Percentiles rank a stretch among this genome's conserved stretches.
Evolutionary conservation across 2,329 filamentous ascomycete genomes (phyloP).

Genomic region (Metarhizium anisopliae): DNA sequence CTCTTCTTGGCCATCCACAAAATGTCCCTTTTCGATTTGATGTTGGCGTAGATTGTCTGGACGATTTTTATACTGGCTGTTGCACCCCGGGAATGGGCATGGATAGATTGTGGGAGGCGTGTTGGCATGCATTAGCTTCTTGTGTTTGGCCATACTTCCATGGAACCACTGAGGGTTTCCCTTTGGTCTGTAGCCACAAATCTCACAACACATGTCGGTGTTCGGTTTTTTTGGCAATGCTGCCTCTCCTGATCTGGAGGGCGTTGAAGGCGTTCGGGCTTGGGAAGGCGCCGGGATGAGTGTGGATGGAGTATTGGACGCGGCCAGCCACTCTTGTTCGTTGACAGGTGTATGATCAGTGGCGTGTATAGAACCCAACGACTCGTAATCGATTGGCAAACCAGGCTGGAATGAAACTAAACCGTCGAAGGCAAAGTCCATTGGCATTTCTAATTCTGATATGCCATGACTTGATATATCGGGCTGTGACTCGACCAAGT

Average conservation of each 20-base stretch:
- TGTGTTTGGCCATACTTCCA: constrained; percentile 51
- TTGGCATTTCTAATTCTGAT: not conserved
- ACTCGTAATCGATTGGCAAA: not conserved
- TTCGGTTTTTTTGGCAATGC: constrained; percentile 20
- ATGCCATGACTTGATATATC: not conserved
- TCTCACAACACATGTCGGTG: constrained; percentile 36
- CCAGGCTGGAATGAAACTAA: not conserved
- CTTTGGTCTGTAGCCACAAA: constrained; percentile 47
- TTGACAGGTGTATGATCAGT: not conserved
- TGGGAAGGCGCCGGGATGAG: not conserved
- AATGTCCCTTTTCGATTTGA: constrained; percentile 47
- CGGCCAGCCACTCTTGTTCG: not conserved
- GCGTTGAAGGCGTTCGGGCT: not conserved
- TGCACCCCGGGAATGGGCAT: constrained; percentile 44
- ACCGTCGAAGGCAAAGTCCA: not conserved
- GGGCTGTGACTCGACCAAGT: not conserved
- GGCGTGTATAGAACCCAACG: not conserved
- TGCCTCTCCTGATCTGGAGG: not conserved
- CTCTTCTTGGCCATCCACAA: constrained; percentile 34
- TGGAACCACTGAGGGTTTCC: constrained; percentile 50
- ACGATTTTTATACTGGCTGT: constrained; percentile 46
- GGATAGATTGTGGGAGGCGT: constrained; percentile 41
- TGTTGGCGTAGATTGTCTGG: constrained; percentile 48
- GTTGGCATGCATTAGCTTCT: constrained; percentile 42
- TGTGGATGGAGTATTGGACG: not conserved